A percentile compares a stretch with the other conserved stretches of the same genome.
phyloP scores from a whole-genome alignment of 345 rosid genomes.

The Aquilaria sinensis region DNA sequence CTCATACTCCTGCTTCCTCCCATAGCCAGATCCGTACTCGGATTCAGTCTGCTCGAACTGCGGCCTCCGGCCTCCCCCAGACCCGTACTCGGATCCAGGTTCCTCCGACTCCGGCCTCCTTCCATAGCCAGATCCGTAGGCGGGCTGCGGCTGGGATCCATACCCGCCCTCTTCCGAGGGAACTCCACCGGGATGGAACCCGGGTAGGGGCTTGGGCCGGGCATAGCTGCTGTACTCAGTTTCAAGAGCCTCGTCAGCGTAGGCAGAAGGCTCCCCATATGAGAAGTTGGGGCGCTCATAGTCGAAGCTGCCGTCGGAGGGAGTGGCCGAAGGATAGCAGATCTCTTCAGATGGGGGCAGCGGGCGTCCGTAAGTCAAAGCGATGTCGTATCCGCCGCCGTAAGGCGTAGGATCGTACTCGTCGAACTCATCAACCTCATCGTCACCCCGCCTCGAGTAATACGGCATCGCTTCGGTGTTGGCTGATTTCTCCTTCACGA shows the following conservation, averaged over 20 bases:
- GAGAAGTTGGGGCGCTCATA: conserved; percentile 66
- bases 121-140: conserved; percentile 19
- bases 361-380: conserved; percentile 73
- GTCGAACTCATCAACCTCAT: conserved; percentile 65
- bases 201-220: conserved; percentile 74
- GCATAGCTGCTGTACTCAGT: conserved; percentile 79
- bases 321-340: conserved; percentile 48
- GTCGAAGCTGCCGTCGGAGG: conserved; percentile 41
- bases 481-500: too few species aligned
- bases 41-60: conserved; percentile 21
- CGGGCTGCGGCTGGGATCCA: conserved; percentile 25
- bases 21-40: conserved; percentile 38
- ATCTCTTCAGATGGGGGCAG: conserved; percentile 58
- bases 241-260: conserved; percentile 55
- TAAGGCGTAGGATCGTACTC: conserved; percentile 90
- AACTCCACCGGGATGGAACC: conserved; percentile 29
- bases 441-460: conserved; percentile 39
- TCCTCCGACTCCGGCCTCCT: conserved; percentile 1
- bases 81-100: conserved; percentile 30
- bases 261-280: conserved; percentile 63
- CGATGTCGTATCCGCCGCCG: conserved; percentile 82
- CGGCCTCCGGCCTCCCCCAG: conserved; percentile 34
- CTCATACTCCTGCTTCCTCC: conserved; percentile 22
- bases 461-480: conserved; percentile 56
- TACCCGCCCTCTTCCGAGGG: conserved; percentile 22